Evolutionary conservation across 495 filamentous ascomycete genomes (phyloP).

Genomic region (Neurospora sp.): DNA sequence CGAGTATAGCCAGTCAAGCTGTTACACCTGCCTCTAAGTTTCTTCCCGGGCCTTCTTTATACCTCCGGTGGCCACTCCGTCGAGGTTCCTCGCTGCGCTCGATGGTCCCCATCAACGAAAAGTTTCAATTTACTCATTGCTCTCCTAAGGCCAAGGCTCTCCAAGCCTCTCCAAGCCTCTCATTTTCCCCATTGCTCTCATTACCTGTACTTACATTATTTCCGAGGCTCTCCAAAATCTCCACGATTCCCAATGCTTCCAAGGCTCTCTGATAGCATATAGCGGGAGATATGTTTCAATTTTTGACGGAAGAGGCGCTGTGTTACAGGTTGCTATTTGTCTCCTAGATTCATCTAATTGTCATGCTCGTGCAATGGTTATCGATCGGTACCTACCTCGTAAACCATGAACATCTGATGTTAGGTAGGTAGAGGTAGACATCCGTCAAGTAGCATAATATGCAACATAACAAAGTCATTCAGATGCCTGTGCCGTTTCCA

Average conservation of each 20-base stretch:
- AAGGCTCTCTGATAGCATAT: background rate
- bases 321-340: too few relatives aligned
- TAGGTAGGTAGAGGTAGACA: background rate
- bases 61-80: background rate
- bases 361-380: too few relatives aligned
- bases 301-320: background rate
- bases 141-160: background rate
- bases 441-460: background rate
- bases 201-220: background rate
- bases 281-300: background rate
- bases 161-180: background rate
- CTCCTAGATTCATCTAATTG: too few relatives aligned
- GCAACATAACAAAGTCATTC: background rate
- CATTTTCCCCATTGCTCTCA: background rate
- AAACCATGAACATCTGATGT: background rate
- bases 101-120: background rate
- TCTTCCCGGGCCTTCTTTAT: background rate
- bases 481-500: background rate
- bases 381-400: background rate
- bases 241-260: background rate
- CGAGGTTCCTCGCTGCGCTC: background rate
- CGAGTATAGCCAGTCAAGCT: too few relatives aligned
- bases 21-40: too few relatives aligned
- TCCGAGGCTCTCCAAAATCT: too few relatives aligned
- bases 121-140: too few relatives aligned